Evolutionary conservation across 352 stramenopile genomes (phyloP).

Genomic region (Pythium biforme): DNA sequence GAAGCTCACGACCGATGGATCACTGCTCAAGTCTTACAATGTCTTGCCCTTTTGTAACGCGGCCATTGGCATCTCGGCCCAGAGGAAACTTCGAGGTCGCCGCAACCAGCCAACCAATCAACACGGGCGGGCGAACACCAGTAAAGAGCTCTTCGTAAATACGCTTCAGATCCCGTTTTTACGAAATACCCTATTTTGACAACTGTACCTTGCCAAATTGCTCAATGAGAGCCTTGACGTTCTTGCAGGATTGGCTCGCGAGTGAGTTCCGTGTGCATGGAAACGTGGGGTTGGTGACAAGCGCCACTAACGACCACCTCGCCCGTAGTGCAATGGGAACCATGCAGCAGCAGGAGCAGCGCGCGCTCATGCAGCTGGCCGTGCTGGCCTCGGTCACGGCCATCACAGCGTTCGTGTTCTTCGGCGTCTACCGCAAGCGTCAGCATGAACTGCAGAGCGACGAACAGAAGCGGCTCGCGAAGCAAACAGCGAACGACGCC

Average conservation of each 20-base stretch:
- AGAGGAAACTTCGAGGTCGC: conserved; percentile 28
- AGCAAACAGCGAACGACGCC: conserved; percentile 23
- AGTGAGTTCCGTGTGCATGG: conserved; percentile 11
- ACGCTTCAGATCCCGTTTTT: conserved; percentile 5
- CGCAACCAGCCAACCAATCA: conserved; percentile 28
- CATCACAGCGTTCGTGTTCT: conserved; percentile 59
- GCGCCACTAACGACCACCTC: not conserved
- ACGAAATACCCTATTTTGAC: conserved; percentile 1
- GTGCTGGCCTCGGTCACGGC: conserved; percentile 71
- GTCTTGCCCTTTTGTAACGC: not conserved
- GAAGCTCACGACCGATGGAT: conserved; percentile 90
- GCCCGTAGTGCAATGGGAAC: not conserved
- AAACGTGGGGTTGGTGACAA: conserved; percentile 25
- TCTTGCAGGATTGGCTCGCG: conserved; percentile 4
- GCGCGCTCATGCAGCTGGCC: conserved; percentile 62
- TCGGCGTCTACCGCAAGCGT: conserved; percentile 47
- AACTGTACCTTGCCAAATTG: not conserved
- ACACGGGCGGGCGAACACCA: not conserved
- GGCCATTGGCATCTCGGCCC: too few relatives aligned
- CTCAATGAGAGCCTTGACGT: not conserved
- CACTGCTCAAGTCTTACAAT: conserved; percentile 57
- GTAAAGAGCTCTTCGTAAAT: conserved; percentile 22
- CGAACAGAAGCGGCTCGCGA: conserved; percentile 27
- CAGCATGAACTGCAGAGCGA: conserved; percentile 24
- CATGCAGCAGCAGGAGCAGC: conserved; percentile 28